Conservation (phyloP, 2,329 filamentous ascomycete genomes). For the Penicillium verrucosum region DNA sequence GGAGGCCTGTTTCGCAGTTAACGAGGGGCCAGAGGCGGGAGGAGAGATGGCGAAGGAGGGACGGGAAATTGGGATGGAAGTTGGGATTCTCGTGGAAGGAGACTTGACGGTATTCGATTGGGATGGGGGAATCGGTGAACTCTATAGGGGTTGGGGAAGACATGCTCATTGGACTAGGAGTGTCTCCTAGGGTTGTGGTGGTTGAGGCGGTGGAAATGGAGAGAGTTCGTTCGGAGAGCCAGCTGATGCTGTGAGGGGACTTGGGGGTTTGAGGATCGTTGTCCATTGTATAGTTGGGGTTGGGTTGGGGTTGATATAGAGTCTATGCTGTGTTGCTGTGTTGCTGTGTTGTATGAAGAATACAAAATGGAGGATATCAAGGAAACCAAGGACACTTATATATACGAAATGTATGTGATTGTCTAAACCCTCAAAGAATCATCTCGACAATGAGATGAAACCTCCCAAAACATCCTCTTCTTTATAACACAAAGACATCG, state of each 20-base stretch:
- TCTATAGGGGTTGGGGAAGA: not conserved
- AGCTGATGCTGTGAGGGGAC: not conserved
- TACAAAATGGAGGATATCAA: not conserved
- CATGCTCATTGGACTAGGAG: not conserved
- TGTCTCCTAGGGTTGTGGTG: not conserved
- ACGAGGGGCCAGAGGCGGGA: slow-evolving; percentile 37
- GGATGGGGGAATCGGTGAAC: not conserved
- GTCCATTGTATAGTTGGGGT: not conserved
- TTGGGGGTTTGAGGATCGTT: not conserved
- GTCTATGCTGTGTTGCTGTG: too few species aligned
- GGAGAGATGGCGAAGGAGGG: slow-evolving; percentile 29
- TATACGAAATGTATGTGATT: slow-evolving; percentile 10
- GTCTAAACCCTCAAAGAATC: slow-evolving; percentile 7
- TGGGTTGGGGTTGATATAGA: too few species aligned
- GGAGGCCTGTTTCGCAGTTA: slow-evolving; percentile 33
- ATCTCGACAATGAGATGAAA: slow-evolving; percentile 17
- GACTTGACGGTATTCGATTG: not conserved
- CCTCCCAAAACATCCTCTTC: slow-evolving; percentile 8
- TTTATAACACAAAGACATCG: slow-evolving; percentile 1
- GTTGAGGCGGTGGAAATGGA: not conserved
- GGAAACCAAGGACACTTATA: slow-evolving; percentile 2
- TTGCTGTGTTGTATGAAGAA: not conserved
- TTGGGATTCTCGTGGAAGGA: not conserved
- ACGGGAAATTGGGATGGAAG: slow-evolving; percentile 8
- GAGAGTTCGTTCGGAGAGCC: not conserved